Evolutionary conservation across 257 asterid genomes (phyloP).

Genomic region (Nicotiana tomentosiformis): DNA sequence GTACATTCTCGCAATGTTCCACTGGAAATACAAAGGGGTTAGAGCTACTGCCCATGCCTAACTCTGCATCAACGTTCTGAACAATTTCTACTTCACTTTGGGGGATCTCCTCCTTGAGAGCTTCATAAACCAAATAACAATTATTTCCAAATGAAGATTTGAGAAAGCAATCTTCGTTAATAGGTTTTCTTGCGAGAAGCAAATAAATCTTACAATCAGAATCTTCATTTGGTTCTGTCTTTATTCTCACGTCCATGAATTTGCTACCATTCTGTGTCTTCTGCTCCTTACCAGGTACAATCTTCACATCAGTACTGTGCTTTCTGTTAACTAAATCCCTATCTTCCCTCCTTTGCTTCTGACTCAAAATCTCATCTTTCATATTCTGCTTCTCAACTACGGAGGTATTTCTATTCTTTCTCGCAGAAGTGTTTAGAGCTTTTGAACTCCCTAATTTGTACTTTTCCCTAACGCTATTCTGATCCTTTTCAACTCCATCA

Average conservation of each 20-base stretch:
- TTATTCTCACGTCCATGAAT: neutral
- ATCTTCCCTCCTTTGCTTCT: neutral
- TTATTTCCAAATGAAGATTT: neutral
- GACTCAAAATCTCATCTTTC: neutral
- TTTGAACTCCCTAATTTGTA: neutral
- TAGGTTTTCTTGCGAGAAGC: neutral
- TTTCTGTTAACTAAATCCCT: neutral
- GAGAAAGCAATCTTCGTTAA: neutral
- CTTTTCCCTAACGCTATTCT: neutral
- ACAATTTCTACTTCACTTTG: conserved; percentile 24
- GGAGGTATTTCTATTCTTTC: neutral
- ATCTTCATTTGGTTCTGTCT: neutral
- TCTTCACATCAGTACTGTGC: neutral
- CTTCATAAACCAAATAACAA: neutral
- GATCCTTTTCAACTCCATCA: neutral
- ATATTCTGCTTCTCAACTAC: neutral
- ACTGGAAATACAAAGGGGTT: conserved; percentile 20
- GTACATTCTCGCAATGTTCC: conserved; percentile 8
- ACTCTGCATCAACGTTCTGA: conserved; percentile 14
- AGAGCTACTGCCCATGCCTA: conserved; percentile 1
- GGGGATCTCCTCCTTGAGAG: neutral
- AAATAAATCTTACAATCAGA: neutral
- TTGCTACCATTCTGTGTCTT: conserved; percentile 1
- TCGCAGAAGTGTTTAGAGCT: neutral
- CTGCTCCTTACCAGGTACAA: neutral